Conservation (phyloP, 2,329 filamentous ascomycete genomes). For the Fusarium sp. region DNA sequence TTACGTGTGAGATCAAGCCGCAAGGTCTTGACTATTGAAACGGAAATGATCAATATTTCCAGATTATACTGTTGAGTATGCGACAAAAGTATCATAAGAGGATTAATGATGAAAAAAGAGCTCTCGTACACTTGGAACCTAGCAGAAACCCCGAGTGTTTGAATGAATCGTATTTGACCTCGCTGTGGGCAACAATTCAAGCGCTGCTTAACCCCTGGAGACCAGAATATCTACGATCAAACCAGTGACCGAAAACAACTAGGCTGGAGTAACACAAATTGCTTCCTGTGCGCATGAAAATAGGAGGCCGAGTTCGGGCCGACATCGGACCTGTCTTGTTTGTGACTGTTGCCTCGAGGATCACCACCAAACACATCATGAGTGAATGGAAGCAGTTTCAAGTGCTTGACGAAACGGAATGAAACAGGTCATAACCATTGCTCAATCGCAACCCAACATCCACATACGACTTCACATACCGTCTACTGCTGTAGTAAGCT, state of each 20-base stretch:
- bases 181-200: too few species aligned
- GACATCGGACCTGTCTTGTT: constrained; percentile 10
- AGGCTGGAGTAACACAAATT: not conserved
- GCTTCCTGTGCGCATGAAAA: not conserved
- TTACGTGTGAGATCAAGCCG: too few species aligned
- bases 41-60: too few species aligned
- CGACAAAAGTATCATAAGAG: too few species aligned
- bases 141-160: too few species aligned
- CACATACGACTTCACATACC: not conserved
- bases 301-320: constrained; percentile 16
- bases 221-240: not conserved
- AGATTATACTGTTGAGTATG: too few species aligned
- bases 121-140: too few species aligned
- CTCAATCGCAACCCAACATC: not conserved
- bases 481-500: not conserved
- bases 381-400: not conserved
- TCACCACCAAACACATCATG: not conserved
- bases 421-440: accelerated
- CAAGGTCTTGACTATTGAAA: too few species aligned
- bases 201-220: too few species aligned
- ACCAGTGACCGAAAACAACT: not conserved
- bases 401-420: not conserved
- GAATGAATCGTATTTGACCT: too few species aligned
- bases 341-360: not conserved
- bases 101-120: too few species aligned